These are phyloP conservation scores for Amylostereum areolatum DNA, from an alignment of 1,284 basidiomycete genomes.

Conservation along the genomic window DNA sequence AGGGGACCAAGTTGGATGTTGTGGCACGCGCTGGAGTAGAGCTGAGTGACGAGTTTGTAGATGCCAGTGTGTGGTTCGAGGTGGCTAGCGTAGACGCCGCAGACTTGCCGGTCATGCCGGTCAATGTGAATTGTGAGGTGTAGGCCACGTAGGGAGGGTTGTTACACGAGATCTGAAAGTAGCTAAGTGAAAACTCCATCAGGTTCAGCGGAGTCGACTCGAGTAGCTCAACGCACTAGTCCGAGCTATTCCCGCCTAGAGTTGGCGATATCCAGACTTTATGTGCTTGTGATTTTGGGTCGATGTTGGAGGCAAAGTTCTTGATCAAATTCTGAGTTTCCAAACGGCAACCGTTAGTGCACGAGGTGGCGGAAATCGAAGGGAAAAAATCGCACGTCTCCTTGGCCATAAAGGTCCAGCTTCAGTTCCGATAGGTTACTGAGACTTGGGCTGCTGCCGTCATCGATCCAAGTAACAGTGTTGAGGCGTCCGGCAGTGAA, in stretches of 20 bases:
- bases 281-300: conserved; percentile 20
- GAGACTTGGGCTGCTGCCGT: conserved; percentile 32
- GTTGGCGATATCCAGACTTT: conserved; percentile 24
- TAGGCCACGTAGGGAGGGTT: conserved; percentile 20
- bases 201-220: not conserved
- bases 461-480: conserved; percentile 42
- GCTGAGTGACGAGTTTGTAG: conserved; percentile 15
- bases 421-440: conserved; percentile 30
- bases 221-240: conserved; percentile 22
- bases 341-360: not conserved
- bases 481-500: conserved; percentile 34
- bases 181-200: conserved; percentile 14
- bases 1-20: conserved; percentile 12
- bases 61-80: conserved; percentile 1
- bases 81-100: conserved; percentile 24
- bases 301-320: conserved; percentile 28
- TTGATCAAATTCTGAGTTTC: conserved; percentile 23
- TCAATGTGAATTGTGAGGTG: conserved; percentile 36
- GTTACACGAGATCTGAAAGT: conserved; percentile 24
- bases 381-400: conserved; percentile 28
- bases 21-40: conserved; percentile 18
- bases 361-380: not conserved
- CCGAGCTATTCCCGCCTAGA: conserved; percentile 21
- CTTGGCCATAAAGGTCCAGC: conserved; percentile 36
- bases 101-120: conserved; percentile 23